Conservation (phyloP, 1,284 basidiomycete species). For the Apiotrichum domesticum region DNA sequence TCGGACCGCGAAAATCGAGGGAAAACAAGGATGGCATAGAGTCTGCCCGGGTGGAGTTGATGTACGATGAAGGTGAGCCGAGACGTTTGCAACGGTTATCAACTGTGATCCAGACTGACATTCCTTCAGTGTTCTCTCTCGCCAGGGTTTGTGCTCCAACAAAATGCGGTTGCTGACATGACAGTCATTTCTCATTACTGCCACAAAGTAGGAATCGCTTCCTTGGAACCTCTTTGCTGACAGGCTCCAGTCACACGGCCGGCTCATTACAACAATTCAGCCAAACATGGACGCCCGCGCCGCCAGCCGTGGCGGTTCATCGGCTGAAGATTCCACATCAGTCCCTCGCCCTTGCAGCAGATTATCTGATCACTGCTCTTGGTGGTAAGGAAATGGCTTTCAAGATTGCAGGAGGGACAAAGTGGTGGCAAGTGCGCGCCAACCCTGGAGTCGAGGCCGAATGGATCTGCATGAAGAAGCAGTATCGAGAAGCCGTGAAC, state of each 20-base stretch:
- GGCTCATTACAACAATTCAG: conserved; percentile 70
- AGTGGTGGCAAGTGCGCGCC: conserved; percentile 96
- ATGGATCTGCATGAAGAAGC: conserved; percentile 68
- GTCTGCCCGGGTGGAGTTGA: conserved; percentile 65
- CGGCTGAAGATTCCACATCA: conserved; percentile 59
- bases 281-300: conserved; percentile 76
- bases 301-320: conserved; percentile 80
- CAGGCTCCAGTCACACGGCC: background rate
- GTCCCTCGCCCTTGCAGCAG: conserved; percentile 72
- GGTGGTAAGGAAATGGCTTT: conserved; percentile 73
- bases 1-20: conserved; percentile 54
- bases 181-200: conserved; percentile 58
- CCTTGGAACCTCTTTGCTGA: conserved; percentile 7
- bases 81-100: background rate
- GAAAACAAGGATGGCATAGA: conserved; percentile 41
- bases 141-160: conserved; percentile 57
- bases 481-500: conserved; percentile 39
- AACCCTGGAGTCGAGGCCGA: conserved; percentile 72
- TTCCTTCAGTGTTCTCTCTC: conserved; percentile 58
- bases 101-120: conserved; percentile 11
- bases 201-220: conserved; percentile 46
- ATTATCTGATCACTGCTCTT: conserved; percentile 67
- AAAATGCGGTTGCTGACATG: background rate
- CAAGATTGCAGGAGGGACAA: conserved; percentile 75
- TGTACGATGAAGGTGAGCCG: conserved; percentile 62